Evolutionary conservation across 108 stramenopile genomes (phyloP), one percentile per base, ranked within the genome.

Genomic region (Nitzschia inconspicua): DNA sequence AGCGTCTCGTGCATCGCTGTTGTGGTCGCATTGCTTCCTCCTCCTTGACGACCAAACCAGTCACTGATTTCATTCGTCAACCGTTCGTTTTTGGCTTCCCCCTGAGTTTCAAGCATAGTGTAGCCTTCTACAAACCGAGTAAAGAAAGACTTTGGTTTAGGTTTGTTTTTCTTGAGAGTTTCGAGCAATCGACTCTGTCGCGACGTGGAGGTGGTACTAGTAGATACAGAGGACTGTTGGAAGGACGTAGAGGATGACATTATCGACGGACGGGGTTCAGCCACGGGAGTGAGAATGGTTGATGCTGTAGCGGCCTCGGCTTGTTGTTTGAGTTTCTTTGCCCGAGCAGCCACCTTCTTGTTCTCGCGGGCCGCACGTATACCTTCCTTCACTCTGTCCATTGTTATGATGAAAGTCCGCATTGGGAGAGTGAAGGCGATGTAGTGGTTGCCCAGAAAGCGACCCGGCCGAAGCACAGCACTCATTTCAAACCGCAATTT

Each of bases 41-140:
- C 18, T 31, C 70, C 63, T 31, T 73, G 75, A 25, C 73, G 66
- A 2, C 89, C 85, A 66, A 92, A 92, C 63, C 82, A 92, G 35
- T 85, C 79, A 43, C 84, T 80, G 28, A 92, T 89, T 43, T 85
- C 84, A 22, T 58, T 65, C 4, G 87, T 73, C 34, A 89, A 61
- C 9, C 78, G 74, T 46, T 80, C 80, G 29, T 82, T 84, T 10
- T 79, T 60, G 27, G 82, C 80, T 49, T 46, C 53, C 37, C 68
- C 82, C 14, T 83, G 74, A 3, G 75, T 73, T 44, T 73, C 74
- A 14, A 73, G 77, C 10, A 81, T 79, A 3, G 78, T 60, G 47
- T 93, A 93, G 13, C 91, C 91, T 43, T 89, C 86, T 3, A 89
- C 87, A 73, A 93, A 93, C n/a, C 86, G 76, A 44, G 77, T 47